A percentile compares a stretch with the other conserved stretches of the same genome.
phyloP scores from a whole-genome alignment of 345 rosid species.

The Eucalyptus erythrocorys region DNA sequence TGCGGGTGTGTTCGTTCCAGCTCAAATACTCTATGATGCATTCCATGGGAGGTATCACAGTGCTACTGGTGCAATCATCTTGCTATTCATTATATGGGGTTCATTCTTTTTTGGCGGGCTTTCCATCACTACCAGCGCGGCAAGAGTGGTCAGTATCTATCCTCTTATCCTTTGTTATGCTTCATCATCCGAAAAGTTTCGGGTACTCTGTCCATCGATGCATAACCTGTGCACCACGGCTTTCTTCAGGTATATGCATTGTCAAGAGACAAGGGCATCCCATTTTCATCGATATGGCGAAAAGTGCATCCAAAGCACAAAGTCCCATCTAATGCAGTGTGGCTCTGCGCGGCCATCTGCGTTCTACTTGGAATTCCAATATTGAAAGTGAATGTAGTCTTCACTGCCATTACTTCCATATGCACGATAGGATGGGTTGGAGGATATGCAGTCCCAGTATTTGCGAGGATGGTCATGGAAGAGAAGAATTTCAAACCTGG shows the following conservation, averaged over 20 bases:
- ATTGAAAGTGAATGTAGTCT: constrained; percentile 35
- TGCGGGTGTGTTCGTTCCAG: constrained; percentile 42
- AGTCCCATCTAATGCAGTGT: constrained; percentile 55
- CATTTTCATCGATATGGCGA: constrained; percentile 42
- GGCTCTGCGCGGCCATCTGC: constrained; percentile 49
- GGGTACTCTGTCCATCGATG: background rate
- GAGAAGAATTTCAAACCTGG: constrained; percentile 51
- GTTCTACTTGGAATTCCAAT: constrained; percentile 49
- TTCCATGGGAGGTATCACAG: constrained; percentile 52
- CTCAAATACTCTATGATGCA: constrained; percentile 56
- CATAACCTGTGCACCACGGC: background rate
- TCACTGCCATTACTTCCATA: constrained; percentile 50
- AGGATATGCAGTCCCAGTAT: constrained; percentile 48
- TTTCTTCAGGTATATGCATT: constrained; percentile 31
- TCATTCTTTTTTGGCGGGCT: constrained; percentile 65
- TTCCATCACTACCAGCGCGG: constrained; percentile 53
- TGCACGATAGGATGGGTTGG: constrained; percentile 68
- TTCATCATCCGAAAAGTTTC: background rate
- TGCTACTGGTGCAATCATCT: constrained; percentile 39
- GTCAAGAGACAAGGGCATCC: constrained; percentile 49
- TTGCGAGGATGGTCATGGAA: constrained; percentile 45
- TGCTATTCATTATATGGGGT: constrained; percentile 48
- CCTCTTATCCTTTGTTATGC: background rate
- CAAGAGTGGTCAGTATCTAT: constrained; percentile 32
- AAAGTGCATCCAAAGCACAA: constrained; percentile 45